These are phyloP conservation scores for Avena eriantha DNA, from an alignment of 176 grass and related monocot species.

Conservation along the genomic window DNA sequence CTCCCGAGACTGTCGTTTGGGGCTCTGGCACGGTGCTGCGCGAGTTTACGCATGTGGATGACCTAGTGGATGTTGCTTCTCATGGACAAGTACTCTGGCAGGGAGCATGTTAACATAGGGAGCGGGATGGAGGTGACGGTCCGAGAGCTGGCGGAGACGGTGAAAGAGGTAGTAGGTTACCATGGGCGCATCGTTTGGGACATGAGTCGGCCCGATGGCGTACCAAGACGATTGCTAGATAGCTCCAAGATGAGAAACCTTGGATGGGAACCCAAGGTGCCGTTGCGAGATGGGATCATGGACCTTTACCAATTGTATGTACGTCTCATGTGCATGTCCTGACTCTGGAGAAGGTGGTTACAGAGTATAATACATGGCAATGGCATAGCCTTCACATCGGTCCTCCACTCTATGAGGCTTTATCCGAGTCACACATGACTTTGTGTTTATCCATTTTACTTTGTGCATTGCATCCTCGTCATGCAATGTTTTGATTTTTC, in stretches of 20 bases:
- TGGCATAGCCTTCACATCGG: too few relatives aligned
- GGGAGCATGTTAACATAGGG: constrained; percentile 50
- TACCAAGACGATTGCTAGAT: constrained; percentile 65
- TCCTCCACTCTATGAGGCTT: too few relatives aligned
- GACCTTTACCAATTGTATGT: background rate
- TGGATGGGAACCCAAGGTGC: constrained; percentile 70
- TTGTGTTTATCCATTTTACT: too few relatives aligned
- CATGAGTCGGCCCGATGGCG: constrained; percentile 55
- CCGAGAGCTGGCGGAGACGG: constrained; percentile 59
- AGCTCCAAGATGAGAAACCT: constrained; percentile 59
- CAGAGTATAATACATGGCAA: too few relatives aligned
- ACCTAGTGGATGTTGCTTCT: constrained; percentile 52
- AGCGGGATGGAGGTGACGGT: constrained; percentile 43
- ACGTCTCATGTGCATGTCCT: background rate
- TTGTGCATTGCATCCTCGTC: too few relatives aligned
- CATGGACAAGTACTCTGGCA: constrained; percentile 50
- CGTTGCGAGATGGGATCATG: background rate
- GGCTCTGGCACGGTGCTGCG: constrained; percentile 61
- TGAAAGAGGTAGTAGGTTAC: constrained; percentile 69
- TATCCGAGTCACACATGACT: too few relatives aligned
- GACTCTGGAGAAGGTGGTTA: too few relatives aligned
- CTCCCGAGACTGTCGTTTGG: constrained; percentile 69
- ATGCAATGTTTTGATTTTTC: too few relatives aligned
- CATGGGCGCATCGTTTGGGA: constrained; percentile 64
- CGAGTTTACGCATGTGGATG: constrained; percentile 77